These are phyloP conservation scores for Sclerotinia trifoliorum DNA, from an alignment of 2,329 filamentous ascomycete genomes.

Conservation along the genomic window DNA sequence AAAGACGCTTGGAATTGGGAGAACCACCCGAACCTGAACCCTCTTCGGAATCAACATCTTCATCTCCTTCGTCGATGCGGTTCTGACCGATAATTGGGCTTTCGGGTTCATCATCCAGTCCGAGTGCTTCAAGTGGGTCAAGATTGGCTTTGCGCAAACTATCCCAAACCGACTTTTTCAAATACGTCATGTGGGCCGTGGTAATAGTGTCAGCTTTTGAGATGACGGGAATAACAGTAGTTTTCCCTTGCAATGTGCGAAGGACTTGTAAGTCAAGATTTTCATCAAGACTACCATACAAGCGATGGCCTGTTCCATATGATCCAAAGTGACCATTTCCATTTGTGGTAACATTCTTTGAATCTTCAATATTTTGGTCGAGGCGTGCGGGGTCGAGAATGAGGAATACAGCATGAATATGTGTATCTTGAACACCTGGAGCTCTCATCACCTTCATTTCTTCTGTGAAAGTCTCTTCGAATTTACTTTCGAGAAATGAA, in stretches of 20 bases:
- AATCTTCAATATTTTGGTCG: conserved; percentile 74
- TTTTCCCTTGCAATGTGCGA: conserved; percentile 85
- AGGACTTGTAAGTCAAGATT: conserved; percentile 89
- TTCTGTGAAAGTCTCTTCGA: conserved; percentile 95
- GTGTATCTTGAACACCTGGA: conserved; percentile 89
- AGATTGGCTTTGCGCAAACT: conserved; percentile 82
- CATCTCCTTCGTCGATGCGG: conserved; percentile 56
- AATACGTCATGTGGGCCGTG: conserved; percentile 85
- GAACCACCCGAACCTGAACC: conserved; percentile 31
- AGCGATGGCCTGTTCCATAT: conserved; percentile 44
- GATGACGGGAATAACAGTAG: conserved; percentile 91
- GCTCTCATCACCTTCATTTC: conserved; percentile 97
- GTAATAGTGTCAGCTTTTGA: conserved; percentile 97
- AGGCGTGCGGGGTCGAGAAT: conserved; percentile 84
- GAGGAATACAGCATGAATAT: conserved; percentile 94
- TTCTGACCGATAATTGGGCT: conserved; percentile 47
- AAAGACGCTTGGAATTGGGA: conserved; percentile 37
- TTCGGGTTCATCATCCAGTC: conserved; percentile 71
- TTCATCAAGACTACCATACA: conserved; percentile 74
- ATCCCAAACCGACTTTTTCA: conserved; percentile 89
- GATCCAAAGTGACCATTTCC: conserved; percentile 53
- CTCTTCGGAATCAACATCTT: conserved; percentile 43
- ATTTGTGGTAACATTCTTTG: conserved; percentile 49
- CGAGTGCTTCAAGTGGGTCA: conserved; percentile 83
- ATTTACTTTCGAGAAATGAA: conserved; percentile 93